Evolutionary conservation across 768 basidiomycete genomes (phyloP).

Genomic region (Tricholoma sp.): DNA sequence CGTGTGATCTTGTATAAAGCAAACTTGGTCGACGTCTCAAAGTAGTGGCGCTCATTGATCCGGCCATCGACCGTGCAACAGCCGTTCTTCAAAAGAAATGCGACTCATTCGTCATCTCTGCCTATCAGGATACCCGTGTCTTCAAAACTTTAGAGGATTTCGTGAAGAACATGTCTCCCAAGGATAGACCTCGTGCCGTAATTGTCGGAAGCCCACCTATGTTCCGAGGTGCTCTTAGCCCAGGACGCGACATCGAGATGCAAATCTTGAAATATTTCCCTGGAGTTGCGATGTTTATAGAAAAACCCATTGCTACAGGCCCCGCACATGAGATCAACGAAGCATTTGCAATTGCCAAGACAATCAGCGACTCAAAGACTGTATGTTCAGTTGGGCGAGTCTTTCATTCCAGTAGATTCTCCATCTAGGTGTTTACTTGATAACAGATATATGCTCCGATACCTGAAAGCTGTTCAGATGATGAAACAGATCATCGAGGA

Average conservation of each 20-base stretch:
- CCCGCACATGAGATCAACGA: slow-evolving; percentile 62
- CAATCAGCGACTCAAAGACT: slow-evolving; percentile 62
- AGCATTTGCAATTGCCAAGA: slow-evolving; percentile 65
- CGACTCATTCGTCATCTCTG: slow-evolving; percentile 88
- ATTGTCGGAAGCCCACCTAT: slow-evolving; percentile 92
- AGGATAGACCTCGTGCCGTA: slow-evolving; percentile 72
- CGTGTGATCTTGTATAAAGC: slow-evolving; percentile 30
- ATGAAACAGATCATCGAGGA: slow-evolving; percentile 96
- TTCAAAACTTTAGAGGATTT: slow-evolving; percentile 87
- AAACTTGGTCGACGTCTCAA: slow-evolving; percentile 96
- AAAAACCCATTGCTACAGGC: slow-evolving; percentile 90
- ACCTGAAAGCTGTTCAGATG: slow-evolving; percentile 89
- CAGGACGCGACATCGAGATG: slow-evolving; percentile 81
- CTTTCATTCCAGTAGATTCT: neutral
- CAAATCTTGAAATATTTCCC: slow-evolving; percentile 88
- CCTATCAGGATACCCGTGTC: slow-evolving; percentile 84
- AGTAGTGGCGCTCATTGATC: slow-evolving; percentile 93
- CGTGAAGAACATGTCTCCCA: slow-evolving; percentile 58
- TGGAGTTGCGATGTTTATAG: slow-evolving; percentile 83
- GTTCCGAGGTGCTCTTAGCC: slow-evolving; percentile 76
- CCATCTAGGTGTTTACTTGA: slow-evolving; percentile 1
- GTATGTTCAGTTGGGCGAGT: slow-evolving; percentile 86
- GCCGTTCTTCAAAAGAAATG: slow-evolving; percentile 85
- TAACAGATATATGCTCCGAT: slow-evolving; percentile 85
- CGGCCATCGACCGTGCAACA: slow-evolving; percentile 74